A percentile compares a stretch with the other conserved stretches of the same genome.
Conservation (phyloP, 2,329 filamentous ascomycete genomes). For the Blumeria hordei region DNA sequence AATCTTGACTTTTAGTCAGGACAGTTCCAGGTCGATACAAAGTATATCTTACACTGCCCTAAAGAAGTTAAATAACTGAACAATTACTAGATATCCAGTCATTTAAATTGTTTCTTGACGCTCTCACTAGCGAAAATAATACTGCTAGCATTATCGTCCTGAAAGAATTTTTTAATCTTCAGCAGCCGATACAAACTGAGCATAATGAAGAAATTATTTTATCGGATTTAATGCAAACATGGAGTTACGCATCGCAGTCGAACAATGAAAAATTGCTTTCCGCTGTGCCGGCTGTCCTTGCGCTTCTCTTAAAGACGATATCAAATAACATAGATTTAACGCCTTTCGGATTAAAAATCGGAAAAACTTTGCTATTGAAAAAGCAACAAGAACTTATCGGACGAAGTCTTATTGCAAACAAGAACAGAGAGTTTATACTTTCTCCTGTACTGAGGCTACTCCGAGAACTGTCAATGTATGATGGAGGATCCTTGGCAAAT, state of each 20-base stretch:
- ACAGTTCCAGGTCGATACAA: slow-evolving; percentile 40
- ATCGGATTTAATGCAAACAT: slow-evolving; percentile 62
- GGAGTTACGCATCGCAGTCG: slow-evolving; percentile 58
- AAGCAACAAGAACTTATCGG: slow-evolving; percentile 61
- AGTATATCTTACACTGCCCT: slow-evolving; percentile 19
- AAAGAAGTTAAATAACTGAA: not conserved
- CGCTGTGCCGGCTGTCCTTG: slow-evolving; percentile 55
- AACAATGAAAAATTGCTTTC: slow-evolving; percentile 66
- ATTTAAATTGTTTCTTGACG: slow-evolving; percentile 48
- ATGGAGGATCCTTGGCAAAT: slow-evolving; percentile 60
- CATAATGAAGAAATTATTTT: slow-evolving; percentile 42
- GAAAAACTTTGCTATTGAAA: slow-evolving; percentile 59
- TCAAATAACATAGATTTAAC: slow-evolving; percentile 52
- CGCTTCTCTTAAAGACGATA: slow-evolving; percentile 56
- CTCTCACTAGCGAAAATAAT: slow-evolving; percentile 28
- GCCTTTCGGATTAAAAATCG: slow-evolving; percentile 51
- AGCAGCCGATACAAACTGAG: slow-evolving; percentile 23
- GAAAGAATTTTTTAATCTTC: slow-evolving; percentile 39
- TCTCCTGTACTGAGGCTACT: slow-evolving; percentile 70
- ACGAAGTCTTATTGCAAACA: slow-evolving; percentile 54
- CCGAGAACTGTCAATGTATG: slow-evolving; percentile 62
- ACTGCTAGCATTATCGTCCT: slow-evolving; percentile 32
- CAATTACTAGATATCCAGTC: slow-evolving; percentile 33
- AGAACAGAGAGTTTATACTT: slow-evolving; percentile 67
- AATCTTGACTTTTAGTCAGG: slow-evolving; percentile 47